Evolutionary conservation across 305 asterid genomes (phyloP).

Genomic region (Plantago lanceolata): DNA sequence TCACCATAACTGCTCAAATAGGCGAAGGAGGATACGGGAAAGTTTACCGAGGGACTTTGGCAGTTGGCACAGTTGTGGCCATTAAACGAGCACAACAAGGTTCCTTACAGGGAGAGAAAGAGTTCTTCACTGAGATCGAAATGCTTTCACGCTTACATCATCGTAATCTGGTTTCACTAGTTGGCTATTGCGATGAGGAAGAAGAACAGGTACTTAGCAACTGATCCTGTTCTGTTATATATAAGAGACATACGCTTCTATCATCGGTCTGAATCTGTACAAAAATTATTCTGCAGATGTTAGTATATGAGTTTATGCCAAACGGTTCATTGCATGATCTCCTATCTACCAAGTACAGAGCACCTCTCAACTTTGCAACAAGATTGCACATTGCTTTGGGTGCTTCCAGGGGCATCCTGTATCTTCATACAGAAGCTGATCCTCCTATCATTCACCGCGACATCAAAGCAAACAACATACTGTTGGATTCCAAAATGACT

Average conservation of each 20-base stretch:
- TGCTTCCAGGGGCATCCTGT: slow-evolving; percentile 76
- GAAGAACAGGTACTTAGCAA: slow-evolving; percentile 37
- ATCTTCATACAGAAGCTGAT: slow-evolving; percentile 88
- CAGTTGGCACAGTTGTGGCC: slow-evolving; percentile 39
- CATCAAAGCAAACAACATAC: slow-evolving; percentile 77
- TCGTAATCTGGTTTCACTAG: slow-evolving; percentile 45
- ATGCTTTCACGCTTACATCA: slow-evolving; percentile 49
- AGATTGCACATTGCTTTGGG: slow-evolving; percentile 69
- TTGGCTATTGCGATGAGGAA: slow-evolving; percentile 49
- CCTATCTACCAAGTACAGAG: slow-evolving; percentile 42
- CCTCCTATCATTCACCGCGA: slow-evolving; percentile 94
- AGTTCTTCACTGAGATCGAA: slow-evolving; percentile 53
- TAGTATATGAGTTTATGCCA: slow-evolving; percentile 53
- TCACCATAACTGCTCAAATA: slow-evolving; percentile 32
- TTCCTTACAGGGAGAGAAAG: slow-evolving; percentile 47
- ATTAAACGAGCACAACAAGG: slow-evolving; percentile 48
- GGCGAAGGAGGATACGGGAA: slow-evolving; percentile 57
- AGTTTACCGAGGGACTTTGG: slow-evolving; percentile 41
- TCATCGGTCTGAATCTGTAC: not conserved
- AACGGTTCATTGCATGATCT: slow-evolving; percentile 49
- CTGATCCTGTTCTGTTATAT: not conserved
- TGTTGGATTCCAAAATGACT: slow-evolving; percentile 65
- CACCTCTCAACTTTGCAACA: slow-evolving; percentile 50
- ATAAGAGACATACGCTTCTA: too few relatives aligned
- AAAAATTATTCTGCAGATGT: slow-evolving; percentile 36